Evolutionary conservation across 2,329 filamentous ascomycete species (phyloP).

Genomic region (Hyphodiscus sp.): DNA sequence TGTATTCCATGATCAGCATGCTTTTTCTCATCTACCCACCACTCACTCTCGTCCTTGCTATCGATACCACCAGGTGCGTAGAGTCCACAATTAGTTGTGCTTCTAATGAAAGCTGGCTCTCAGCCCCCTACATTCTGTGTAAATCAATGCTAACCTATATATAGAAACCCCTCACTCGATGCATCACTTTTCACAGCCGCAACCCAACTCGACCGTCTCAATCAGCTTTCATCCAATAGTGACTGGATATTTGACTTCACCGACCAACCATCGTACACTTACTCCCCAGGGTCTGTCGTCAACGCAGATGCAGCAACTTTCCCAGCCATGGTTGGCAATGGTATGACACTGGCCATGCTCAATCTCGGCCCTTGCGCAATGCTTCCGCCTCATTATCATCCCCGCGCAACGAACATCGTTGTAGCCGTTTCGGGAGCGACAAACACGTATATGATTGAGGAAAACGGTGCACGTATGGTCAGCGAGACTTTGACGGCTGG

Average conservation of each 20-base stretch:
- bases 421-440: conserved; percentile 41
- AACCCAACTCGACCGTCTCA: conserved; percentile 39
- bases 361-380: conserved; percentile 45
- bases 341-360: conserved; percentile 41
- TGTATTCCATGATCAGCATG: background rate
- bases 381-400: conserved; percentile 44
- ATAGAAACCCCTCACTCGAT: conserved; percentile 34
- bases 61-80: conserved; percentile 35
- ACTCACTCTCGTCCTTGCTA: conserved; percentile 23
- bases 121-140: too few species aligned
- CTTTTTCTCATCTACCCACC: conserved; percentile 15
- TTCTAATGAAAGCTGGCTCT: too few species aligned
- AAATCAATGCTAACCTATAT: too few species aligned
- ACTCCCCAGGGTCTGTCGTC: conserved; percentile 40
- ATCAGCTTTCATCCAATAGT: conserved; percentile 33
- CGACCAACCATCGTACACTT: conserved; percentile 35
- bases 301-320: conserved; percentile 47
- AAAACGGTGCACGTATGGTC: conserved; percentile 42
- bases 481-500: conserved; percentile 36
- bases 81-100: too few species aligned
- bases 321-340: conserved; percentile 39
- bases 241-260: conserved; percentile 46
- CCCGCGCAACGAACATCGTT: conserved; percentile 43
- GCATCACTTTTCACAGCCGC: conserved; percentile 34
- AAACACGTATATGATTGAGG: conserved; percentile 44